Conservation (phyloP, 2,329 filamentous ascomycete genomes). For the Venturia aucupariae region DNA sequence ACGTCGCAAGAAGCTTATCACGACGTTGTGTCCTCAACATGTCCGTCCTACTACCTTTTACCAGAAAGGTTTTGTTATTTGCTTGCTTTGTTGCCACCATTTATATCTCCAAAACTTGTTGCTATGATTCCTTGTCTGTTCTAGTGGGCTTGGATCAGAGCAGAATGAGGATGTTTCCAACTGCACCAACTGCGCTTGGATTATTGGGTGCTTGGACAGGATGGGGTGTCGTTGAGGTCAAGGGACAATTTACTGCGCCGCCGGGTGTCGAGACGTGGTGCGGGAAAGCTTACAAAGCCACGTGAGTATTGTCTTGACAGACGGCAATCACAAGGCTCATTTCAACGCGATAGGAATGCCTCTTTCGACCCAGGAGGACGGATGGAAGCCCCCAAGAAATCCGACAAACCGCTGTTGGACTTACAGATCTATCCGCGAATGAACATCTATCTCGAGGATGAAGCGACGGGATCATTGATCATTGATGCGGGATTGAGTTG, state of each 20-base stretch:
- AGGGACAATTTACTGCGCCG: slow-evolving; percentile 16
- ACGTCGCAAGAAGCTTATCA: background rate
- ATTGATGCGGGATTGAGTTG: slow-evolving; percentile 35
- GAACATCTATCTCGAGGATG: slow-evolving; percentile 38
- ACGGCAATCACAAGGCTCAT: background rate
- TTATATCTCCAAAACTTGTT: background rate
- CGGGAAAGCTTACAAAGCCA: slow-evolving; percentile 38
- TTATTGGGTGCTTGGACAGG: background rate
- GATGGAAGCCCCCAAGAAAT: slow-evolving; percentile 32
- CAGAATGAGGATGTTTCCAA: background rate
- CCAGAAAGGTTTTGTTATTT: background rate
- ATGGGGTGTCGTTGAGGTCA: background rate
- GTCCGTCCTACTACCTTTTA: no score
- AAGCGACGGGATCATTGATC: slow-evolving; percentile 32
- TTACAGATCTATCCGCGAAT: slow-evolving; percentile 39
- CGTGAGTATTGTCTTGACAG: slow-evolving; percentile 22
- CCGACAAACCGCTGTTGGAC: slow-evolving; percentile 31
- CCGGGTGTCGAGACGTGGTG: slow-evolving; percentile 40
- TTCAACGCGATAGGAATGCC: slow-evolving; percentile 28
- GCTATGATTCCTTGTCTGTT: background rate
- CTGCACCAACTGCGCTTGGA: background rate
- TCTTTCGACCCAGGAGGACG: slow-evolving; percentile 41
- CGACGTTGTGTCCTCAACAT: background rate
- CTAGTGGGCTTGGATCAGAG: background rate
- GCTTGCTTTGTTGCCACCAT: background rate